These are phyloP conservation scores for Cicer arietinum DNA, from an alignment of 306 rosid genomes.

Conservation along the genomic window DNA sequence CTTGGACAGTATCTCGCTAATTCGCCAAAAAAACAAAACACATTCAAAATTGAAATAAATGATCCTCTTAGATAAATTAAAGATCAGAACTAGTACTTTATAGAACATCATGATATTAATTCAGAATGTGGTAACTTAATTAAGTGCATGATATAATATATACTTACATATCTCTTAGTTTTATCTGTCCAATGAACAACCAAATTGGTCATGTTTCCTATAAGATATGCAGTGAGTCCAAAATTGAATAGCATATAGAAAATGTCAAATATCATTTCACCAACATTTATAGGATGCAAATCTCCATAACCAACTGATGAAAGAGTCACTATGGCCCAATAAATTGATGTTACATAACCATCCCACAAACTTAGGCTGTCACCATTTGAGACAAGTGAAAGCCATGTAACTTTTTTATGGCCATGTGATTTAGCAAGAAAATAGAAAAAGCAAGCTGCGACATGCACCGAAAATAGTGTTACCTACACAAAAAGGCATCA, in stretches of 20 bases:
- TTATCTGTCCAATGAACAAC: conserved; percentile 76
- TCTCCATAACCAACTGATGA: conserved; percentile 82
- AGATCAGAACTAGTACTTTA: background rate
- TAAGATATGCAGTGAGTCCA: conserved; percentile 70
- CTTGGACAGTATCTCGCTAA: conserved; percentile 76
- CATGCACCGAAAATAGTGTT: conserved; percentile 69
- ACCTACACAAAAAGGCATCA: conserved; percentile 55
- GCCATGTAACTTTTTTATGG: conserved; percentile 56
- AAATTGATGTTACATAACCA: conserved; percentile 62
- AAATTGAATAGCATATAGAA: conserved; percentile 65
- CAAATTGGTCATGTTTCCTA: conserved; percentile 93
- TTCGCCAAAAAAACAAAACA: conserved; percentile 25
- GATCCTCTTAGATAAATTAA: background rate
- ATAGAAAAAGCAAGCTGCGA: conserved; percentile 71
- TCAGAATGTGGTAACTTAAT: background rate
- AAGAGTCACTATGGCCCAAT: conserved; percentile 78
- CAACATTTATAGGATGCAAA: conserved; percentile 70
- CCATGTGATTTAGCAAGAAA: conserved; percentile 52
- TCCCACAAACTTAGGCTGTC: conserved; percentile 32
- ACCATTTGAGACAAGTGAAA: conserved; percentile 40
- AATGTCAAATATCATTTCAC: conserved; percentile 63
- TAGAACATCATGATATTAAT: conserved; percentile 1
- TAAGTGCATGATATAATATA: background rate
- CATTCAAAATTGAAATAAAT: conserved; percentile 4
- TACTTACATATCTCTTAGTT: conserved; percentile 79